phyloP scores from a whole-genome alignment of 768 basidiomycete genomes.

The Leccinum broughii region DNA sequence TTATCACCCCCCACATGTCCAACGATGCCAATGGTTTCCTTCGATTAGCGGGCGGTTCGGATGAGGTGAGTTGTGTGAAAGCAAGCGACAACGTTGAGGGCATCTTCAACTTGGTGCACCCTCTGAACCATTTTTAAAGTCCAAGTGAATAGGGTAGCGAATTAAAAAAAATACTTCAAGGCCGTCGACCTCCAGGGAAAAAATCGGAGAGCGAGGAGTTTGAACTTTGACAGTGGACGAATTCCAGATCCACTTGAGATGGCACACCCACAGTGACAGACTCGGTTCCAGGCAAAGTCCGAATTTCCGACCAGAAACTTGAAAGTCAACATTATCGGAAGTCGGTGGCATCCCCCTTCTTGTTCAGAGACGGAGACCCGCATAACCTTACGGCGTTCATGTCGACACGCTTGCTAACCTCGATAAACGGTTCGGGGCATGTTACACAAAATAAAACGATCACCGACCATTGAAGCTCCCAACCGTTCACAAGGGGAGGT shows the following conservation, averaged over 20 bases:
- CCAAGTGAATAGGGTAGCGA: neutral
- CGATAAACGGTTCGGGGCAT: neutral
- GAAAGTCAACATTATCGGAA: neutral
- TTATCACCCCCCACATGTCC: neutral
- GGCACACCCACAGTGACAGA: too few relatives aligned
- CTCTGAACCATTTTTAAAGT: neutral
- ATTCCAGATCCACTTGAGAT: neutral
- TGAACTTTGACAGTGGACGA: neutral
- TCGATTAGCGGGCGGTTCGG: neutral
- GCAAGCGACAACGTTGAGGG: neutral
- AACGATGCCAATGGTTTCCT: neutral
- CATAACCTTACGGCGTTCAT: constrained; percentile 2
- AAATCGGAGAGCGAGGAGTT: neutral
- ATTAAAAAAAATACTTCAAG: neutral
- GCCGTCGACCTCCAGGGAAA: neutral
- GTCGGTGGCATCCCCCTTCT: neutral
- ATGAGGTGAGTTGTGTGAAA: neutral
- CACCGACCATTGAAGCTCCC: constrained; percentile 16
- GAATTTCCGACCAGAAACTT: neutral
- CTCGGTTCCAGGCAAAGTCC: too few relatives aligned
- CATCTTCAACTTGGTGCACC: neutral
- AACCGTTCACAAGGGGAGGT: neutral
- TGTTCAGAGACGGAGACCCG: neutral
- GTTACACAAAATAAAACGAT: constrained; percentile 7
- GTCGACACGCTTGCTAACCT: neutral